phyloP scores from a whole-genome alignment of 2,329 filamentous ascomycete genomes.

The Botrytis galanthina region DNA sequence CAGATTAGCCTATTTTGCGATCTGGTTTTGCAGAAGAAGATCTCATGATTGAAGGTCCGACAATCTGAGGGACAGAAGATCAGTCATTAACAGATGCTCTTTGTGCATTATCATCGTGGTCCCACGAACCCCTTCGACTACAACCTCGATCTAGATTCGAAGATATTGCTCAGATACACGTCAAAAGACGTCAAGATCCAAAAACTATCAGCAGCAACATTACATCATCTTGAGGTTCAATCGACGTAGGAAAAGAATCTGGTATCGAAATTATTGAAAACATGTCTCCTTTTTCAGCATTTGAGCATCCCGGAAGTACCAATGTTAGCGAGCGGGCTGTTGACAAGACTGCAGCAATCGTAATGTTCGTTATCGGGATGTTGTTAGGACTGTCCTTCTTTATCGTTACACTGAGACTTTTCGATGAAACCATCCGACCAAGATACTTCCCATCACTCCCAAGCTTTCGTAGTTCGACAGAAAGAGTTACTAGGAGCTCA shows the following conservation, averaged over 20 bases:
- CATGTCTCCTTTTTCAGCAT: not conserved
- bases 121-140: not conserved
- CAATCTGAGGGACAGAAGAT: not conserved
- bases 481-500: not conserved
- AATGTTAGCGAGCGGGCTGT: not conserved
- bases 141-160: not conserved
- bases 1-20: not conserved
- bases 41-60: not conserved
- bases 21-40: not conserved
- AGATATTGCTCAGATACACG: not conserved
- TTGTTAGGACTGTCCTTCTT: not conserved
- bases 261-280: not conserved
- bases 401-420: not conserved
- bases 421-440: conserved; percentile 1
- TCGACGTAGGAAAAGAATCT: not conserved
- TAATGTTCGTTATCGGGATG: conserved; percentile 5
- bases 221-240: not conserved
- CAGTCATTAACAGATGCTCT: not conserved
- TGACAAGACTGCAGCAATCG: not conserved
- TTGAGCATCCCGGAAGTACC: not conserved
- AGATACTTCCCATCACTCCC: not conserved
- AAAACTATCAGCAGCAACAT: not conserved
- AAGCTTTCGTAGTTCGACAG: not conserved
- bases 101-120: not conserved
- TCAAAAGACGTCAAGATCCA: not conserved